Evolutionary conservation across 2,329 filamentous ascomycete species (phyloP).

Genomic region (Neonectria sp.): DNA sequence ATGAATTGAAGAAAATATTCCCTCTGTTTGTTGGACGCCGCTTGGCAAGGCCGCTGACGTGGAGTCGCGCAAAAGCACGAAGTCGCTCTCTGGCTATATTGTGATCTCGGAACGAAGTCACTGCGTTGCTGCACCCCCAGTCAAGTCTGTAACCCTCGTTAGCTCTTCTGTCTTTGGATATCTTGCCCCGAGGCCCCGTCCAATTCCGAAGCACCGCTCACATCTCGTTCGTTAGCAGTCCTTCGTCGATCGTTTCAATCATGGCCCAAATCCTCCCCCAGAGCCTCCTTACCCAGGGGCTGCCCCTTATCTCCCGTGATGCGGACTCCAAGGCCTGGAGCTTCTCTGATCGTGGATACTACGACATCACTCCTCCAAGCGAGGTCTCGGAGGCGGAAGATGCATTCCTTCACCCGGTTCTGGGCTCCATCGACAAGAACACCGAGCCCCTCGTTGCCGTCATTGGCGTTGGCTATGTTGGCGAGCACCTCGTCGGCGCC

Average conservation of each 20-base stretch:
- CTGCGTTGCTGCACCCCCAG: constrained; percentile 22
- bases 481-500: constrained; percentile 61
- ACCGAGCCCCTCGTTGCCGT: constrained; percentile 59
- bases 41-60: constrained; percentile 36
- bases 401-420: constrained; percentile 19
- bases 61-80: constrained; percentile 24
- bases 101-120: constrained; percentile 27
- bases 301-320: constrained; percentile 41
- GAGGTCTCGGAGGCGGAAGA: constrained; percentile 49
- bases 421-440: constrained; percentile 28
- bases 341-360: constrained; percentile 45
- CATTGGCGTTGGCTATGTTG: constrained; percentile 69
- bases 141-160: constrained; percentile 19
- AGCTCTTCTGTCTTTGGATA: constrained; percentile 37
- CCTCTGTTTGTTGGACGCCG: constrained; percentile 31
- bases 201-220: constrained; percentile 21
- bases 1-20: constrained; percentile 21
- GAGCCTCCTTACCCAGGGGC: constrained; percentile 39
- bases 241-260: constrained; percentile 44
- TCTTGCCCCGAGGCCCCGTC: constrained; percentile 39
- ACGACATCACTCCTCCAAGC: constrained; percentile 54
- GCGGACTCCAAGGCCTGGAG: constrained; percentile 43
- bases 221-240: constrained; percentile 40
- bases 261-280: constrained; percentile 47
- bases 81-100: constrained; percentile 32